These are phyloP conservation scores for Oryza brachyantha DNA, from an alignment of 176 grass and related monocot genomes.

Conservation along the genomic window DNA sequence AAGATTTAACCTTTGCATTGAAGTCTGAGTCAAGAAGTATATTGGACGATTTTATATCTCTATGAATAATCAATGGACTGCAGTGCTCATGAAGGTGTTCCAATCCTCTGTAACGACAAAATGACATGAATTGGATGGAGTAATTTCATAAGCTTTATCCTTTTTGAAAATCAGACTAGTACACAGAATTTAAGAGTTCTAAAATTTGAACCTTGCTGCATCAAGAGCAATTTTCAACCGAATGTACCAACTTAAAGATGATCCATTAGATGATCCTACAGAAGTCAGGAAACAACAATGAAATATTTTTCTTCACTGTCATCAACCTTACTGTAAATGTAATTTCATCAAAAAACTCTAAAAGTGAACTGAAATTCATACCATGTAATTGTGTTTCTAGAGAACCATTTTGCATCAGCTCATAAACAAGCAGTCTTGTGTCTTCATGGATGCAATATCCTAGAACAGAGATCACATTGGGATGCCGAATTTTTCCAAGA, in stretches of 20 bases:
- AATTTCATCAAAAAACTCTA: neutral
- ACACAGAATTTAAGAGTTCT: neutral
- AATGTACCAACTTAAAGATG: conserved; percentile 63
- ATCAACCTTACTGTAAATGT: neutral
- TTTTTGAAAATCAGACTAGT: neutral
- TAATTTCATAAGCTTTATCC: neutral
- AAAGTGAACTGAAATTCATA: conserved; percentile 17
- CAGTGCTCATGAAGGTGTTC: conserved; percentile 84
- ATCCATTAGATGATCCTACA: conserved; percentile 63
- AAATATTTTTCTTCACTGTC: conserved; percentile 1
- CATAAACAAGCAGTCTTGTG: conserved; percentile 54
- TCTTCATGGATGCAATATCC: conserved; percentile 68
- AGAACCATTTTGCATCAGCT: conserved; percentile 81
- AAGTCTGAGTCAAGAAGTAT: conserved; percentile 70
- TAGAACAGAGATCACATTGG: conserved; percentile 65
- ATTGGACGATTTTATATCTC: conserved; percentile 79
- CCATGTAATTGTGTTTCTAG: conserved; percentile 74
- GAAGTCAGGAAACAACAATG: neutral
- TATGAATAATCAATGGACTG: conserved; percentile 64
- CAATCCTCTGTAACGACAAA: conserved; percentile 47
- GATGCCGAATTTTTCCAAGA: conserved; percentile 70
- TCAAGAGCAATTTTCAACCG: conserved; percentile 83
- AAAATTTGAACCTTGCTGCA: conserved; percentile 59
- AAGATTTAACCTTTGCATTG: conserved; percentile 62
- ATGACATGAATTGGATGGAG: conserved; percentile 2